Conservation (phyloP, 2,329 filamentous ascomycete genomes). For the Eutypa lata region DNA sequence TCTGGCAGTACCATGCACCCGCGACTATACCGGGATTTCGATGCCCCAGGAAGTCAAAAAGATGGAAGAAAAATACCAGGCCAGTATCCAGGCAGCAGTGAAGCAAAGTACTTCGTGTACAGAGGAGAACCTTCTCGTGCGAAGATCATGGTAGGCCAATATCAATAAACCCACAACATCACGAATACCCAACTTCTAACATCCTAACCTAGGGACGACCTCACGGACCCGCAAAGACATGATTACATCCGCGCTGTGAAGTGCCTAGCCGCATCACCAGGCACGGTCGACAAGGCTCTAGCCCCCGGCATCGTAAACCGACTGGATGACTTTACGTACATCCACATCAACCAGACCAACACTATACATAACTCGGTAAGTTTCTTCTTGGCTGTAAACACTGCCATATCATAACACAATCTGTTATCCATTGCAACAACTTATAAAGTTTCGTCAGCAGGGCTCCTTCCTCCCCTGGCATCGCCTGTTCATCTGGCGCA, state of each 20-base stretch:
- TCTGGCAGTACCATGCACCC: background rate
- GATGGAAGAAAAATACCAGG: background rate
- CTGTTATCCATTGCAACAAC: too few relatives aligned
- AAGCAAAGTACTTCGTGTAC: constrained; percentile 6
- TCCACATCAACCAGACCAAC: constrained; percentile 20
- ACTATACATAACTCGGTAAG: constrained; percentile 18
- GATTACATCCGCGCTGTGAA: constrained; percentile 18
- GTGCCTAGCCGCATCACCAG: constrained; percentile 14
- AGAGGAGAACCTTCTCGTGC: constrained; percentile 7
- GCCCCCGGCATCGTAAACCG: constrained; percentile 13
- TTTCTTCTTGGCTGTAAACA: too few relatives aligned
- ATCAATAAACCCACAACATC: too few relatives aligned
- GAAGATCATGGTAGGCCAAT: constrained; percentile 19
- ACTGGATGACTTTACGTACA: constrained; percentile 19
- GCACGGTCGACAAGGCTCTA: constrained; percentile 8
- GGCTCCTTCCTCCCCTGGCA: constrained; percentile 20
- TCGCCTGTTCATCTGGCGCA: constrained; percentile 18
- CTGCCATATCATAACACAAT: too few relatives aligned
- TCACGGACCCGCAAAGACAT: constrained; percentile 9
- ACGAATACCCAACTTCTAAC: too few relatives aligned
- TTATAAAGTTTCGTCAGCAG: too few relatives aligned
- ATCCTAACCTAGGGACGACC: constrained; percentile 14
- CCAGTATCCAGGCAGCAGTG: background rate
- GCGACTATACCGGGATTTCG: background rate
- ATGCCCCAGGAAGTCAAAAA: background rate